Evolutionary conservation across 2,329 filamentous ascomycete genomes (phyloP), one percentile per base, ranked within the genome.

Genomic region (Talaromyces funiculosus): DNA sequence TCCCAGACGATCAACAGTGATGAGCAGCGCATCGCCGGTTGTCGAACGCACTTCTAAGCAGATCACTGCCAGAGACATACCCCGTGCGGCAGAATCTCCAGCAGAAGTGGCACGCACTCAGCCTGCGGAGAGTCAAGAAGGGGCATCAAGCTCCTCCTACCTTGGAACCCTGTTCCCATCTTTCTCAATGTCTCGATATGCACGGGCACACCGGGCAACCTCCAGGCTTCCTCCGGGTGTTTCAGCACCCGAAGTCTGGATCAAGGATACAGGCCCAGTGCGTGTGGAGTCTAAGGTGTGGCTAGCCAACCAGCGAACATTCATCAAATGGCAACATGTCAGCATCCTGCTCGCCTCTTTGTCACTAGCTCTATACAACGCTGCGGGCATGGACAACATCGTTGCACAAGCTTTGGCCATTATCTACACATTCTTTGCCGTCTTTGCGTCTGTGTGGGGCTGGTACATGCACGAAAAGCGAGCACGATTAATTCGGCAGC

Each of bases 321-420:
- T 97, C 73, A 88, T 99, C 75, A 97, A 97, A 76, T 99, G 94
- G 94, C 90, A 97, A 79, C 92, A 97, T 74, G 92, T 99, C 69
- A 88, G 86, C 63, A 86, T 99, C 53, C 82, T 99, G 14, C 86
- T 99, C 24, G 92, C 92, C 38, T 87, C 88, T 22, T 78, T 99
- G 31, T 90, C 90, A 0, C 79, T 99, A 12, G 90, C 88, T 22
- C 79, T 99, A 29, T 97, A 93, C 78, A 93, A 96, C 67, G 91
- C 93, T 0, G 92, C 92, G 0, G 90, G 90, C 6, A 80, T 87
- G 66, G 69, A 80, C 61, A 90, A 95, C 73, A 80, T 80, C n/a
- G 75, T 96, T 33, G 92, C 91, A 0, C 83, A 90, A 67, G 79
- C 80, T 38, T 85, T 97, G 70, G 92, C 92, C n/a, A 80, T 94